These are phyloP conservation scores for Discostella stelligera DNA, from an alignment of 352 stramenopile genomes.

Conservation along the genomic window DNA sequence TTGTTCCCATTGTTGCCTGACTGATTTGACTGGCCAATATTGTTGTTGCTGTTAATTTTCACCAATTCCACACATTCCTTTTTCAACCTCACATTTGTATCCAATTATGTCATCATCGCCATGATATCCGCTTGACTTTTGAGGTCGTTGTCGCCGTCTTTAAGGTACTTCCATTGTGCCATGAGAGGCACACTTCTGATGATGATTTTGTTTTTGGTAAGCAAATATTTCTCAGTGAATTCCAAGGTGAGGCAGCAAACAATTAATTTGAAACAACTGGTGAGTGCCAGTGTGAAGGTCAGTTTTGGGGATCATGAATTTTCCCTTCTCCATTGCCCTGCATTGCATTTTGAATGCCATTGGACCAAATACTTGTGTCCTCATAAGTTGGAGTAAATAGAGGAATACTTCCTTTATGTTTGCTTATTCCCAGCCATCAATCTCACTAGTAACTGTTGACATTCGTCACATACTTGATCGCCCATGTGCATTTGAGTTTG, in stretches of 20 bases:
- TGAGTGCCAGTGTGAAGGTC: background rate
- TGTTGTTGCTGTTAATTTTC: background rate
- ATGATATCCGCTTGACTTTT: background rate
- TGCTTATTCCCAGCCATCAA: background rate
- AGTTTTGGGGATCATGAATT: background rate
- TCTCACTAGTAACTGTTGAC: background rate
- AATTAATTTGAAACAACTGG: background rate
- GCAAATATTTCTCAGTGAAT: background rate
- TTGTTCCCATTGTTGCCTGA: too few species aligned
- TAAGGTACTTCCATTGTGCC: background rate
- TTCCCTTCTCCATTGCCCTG: background rate
- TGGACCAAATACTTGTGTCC: background rate
- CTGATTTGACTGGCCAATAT: background rate
- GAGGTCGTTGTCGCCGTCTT: background rate
- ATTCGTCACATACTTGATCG: slow-evolving; percentile 1
- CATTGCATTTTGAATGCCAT: slow-evolving; percentile 2
- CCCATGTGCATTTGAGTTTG: too few species aligned
- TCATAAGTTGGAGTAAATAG: background rate
- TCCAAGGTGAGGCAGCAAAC: background rate
- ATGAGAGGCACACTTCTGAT: background rate
- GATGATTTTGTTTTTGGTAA: background rate
- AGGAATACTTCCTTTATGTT: background rate
- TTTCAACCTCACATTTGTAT: background rate
- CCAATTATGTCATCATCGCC: background rate
- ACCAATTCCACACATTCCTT: background rate